Evolutionary conservation across 148 eudicot species (phyloP), one percentile per base, ranked within the genome.

Genomic region (Rhododendron griersonianum): DNA sequence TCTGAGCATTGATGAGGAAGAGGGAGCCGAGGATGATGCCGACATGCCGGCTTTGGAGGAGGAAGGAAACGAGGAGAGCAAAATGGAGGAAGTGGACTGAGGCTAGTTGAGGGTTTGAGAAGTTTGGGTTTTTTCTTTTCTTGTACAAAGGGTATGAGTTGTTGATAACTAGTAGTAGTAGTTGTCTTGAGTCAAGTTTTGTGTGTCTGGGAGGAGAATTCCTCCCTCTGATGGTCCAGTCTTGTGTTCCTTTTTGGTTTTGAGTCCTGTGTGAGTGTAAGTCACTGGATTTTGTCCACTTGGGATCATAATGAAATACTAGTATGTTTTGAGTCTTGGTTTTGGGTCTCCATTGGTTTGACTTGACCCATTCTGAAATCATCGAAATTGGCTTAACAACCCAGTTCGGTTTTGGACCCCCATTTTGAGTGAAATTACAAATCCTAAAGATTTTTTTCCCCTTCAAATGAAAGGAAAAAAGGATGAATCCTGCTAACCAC

Each of bases 41-140:
- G 96, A 94, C 0, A 93, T 94, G 94, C 95, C 96, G 37, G 91
- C 94, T 11, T 30, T 93, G 88, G 96, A 93, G 88, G 98, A 96
- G 44, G 98, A 87, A 2, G 95, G 80, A 1, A 90, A 84, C n/a
- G 98, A 94, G 88, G 98, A 96, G 92, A 96, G 98, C 94, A 96
- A 94, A 89, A 94, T 96, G 98, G 98, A 96, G 86, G 98, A 96
- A 71, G 98, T 96, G 10, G 98, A 96, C 82, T 95, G 87, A 89
- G 85, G 33, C 33, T 69, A 1, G 14, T 25, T 33, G 2, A 67
- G 7, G 15, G 23, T 50, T 1, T 11, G 41, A 7, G 1, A 1
- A 18, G 21, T 15, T 15, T 11, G 2, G 11, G 8, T 33, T 15
- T 9, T 35, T 3, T 7, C 23, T 23, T 61, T 59, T 61, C 23